These are phyloP conservation scores for Funneliformis caledonium DNA, from an alignment of 371 early-diverging fungal species.

Conservation along the genomic window DNA sequence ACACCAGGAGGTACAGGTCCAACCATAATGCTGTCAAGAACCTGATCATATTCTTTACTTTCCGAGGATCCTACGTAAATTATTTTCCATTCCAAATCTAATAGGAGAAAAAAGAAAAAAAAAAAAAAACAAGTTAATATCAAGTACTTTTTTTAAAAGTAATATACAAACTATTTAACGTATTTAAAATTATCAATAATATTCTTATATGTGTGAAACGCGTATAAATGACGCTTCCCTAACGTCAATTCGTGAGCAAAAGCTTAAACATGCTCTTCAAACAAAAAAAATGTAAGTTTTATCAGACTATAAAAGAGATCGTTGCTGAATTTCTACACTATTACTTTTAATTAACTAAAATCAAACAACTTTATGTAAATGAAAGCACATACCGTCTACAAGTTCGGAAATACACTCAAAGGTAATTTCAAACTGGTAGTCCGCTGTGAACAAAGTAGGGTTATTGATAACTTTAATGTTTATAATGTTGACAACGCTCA, in stretches of 20 bases:
- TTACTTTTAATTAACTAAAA: neutral
- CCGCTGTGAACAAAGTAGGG: conserved; percentile 76
- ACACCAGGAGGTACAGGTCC: conserved; percentile 97
- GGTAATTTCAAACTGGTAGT: conserved; percentile 93
- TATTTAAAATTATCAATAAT: too few species aligned
- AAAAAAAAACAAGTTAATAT: too few species aligned
- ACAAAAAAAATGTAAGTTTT: neutral
- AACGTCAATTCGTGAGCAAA: neutral
- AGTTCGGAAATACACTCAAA: conserved; percentile 93
- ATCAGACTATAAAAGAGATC: neutral
- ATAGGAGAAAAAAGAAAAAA: neutral
- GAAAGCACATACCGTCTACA: conserved; percentile 72
- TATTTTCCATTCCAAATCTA: conserved; percentile 97
- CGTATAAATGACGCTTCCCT: neutral
- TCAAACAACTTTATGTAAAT: conserved; percentile 31
- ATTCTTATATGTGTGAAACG: neutral
- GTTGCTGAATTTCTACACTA: neutral
- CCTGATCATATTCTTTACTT: conserved; percentile 85
- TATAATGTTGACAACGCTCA: conserved; percentile 87
- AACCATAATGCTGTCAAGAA: conserved; percentile 92
- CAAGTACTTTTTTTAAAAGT: too few species aligned
- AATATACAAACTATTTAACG: too few species aligned
- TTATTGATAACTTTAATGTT: conserved; percentile 87
- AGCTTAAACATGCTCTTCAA: neutral
- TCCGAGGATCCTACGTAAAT: conserved; percentile 93